phyloP scores from a whole-genome alignment of 495 filamentous ascomycete species.

The Pseudevernia furfuracea region DNA sequence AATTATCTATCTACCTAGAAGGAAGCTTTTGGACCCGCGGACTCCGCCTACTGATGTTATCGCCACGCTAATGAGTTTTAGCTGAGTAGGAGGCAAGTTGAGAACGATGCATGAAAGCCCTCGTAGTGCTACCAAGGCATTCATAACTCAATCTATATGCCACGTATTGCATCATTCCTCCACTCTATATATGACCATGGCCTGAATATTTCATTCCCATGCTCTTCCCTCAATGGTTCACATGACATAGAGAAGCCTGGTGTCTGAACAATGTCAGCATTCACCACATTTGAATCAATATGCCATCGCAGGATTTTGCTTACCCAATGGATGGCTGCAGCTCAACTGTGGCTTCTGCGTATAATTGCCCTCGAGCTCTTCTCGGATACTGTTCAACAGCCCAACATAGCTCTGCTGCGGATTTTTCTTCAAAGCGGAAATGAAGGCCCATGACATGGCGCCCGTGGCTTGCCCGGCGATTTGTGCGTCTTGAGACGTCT shows the following conservation, averaged over 20 bases:
- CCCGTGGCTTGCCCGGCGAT: constrained; percentile 82
- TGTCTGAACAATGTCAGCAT: constrained; percentile 11
- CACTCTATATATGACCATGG: not conserved
- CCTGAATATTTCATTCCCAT: not conserved
- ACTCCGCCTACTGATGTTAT: no score
- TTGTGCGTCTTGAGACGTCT: constrained; percentile 71
- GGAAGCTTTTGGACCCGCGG: no score
- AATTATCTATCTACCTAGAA: no score
- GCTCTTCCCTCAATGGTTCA: constrained; percentile 3
- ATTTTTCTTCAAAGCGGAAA: constrained; percentile 88
- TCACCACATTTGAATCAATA: not conserved
- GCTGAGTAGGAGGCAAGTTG: no score
- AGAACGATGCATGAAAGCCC: no score
- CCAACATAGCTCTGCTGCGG: constrained; percentile 97
- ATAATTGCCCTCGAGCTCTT: constrained; percentile 83
- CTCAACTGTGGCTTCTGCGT: constrained; percentile 94
- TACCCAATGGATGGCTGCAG: constrained; percentile 93
- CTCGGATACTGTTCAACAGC: constrained; percentile 88
- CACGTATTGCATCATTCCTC: not conserved
- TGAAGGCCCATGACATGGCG: constrained; percentile 98
- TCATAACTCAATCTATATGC: not conserved
- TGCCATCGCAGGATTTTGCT: constrained; percentile 17
- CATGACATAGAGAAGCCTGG: constrained; percentile 21
- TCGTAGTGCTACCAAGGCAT: not conserved
- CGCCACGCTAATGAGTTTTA: no score